Conservation (phyloP, 495 filamentous ascomycete genomes). For the Astrothelium subdiscretum region DNA sequence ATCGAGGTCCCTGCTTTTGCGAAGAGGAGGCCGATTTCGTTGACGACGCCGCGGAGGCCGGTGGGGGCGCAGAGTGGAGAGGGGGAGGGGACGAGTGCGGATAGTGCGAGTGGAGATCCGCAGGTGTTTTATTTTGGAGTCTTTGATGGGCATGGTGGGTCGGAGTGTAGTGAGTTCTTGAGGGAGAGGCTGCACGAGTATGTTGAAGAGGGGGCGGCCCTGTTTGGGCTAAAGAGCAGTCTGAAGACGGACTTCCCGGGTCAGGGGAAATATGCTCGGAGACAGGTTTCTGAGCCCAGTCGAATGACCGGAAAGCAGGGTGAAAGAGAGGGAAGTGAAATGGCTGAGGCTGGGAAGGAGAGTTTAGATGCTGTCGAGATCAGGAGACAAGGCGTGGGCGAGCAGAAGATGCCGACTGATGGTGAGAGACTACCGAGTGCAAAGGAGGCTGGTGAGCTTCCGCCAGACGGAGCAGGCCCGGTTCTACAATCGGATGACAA, state of each 20-base stretch:
- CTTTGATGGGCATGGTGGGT: slow-evolving; percentile 92
- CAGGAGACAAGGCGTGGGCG: slow-evolving; percentile 24
- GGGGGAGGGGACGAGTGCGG: slow-evolving; percentile 49
- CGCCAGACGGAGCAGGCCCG: slow-evolving; percentile 7
- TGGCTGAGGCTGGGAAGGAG: slow-evolving; percentile 17
- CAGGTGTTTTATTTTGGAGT: slow-evolving; percentile 96
- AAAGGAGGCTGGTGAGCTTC: slow-evolving; percentile 16
- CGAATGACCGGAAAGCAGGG: slow-evolving; percentile 11
- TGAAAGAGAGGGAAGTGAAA: slow-evolving; percentile 3
- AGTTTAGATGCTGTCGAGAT: slow-evolving; percentile 29
- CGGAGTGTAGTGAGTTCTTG: slow-evolving; percentile 77
- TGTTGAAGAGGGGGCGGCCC: slow-evolving; percentile 63
- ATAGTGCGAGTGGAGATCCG: slow-evolving; percentile 71
- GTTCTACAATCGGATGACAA: slow-evolving; percentile 26
- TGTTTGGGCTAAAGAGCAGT: slow-evolving; percentile 65
- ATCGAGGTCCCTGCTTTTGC: slow-evolving; percentile 88
- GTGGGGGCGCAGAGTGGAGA: slow-evolving; percentile 20
- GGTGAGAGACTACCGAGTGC: slow-evolving; percentile 18
- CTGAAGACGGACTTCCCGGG: slow-evolving; percentile 31
- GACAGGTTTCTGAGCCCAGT: not conserved
- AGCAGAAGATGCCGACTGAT: slow-evolving; percentile 26
- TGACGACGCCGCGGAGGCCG: slow-evolving; percentile 36
- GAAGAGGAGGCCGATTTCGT: slow-evolving; percentile 59
- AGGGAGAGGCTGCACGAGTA: slow-evolving; percentile 77
- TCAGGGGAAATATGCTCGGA: not conserved